These are phyloP conservation scores for Silybum marianum DNA, from an alignment of 129 eudicot species.

Conservation along the genomic window DNA sequence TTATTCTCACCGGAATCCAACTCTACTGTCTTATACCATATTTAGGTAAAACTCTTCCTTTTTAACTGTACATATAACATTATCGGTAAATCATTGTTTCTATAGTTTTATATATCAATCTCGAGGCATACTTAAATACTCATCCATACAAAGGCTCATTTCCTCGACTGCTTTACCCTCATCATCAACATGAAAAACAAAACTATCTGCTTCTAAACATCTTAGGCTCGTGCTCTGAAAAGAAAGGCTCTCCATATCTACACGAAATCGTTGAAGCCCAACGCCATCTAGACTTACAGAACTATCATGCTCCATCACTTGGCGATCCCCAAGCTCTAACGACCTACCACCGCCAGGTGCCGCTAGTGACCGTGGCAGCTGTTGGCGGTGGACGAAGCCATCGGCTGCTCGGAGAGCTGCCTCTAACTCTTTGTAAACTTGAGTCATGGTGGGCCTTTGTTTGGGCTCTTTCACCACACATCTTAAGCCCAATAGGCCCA, in stretches of 20 bases:
- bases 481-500: slow-evolving; percentile 72
- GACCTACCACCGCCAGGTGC: slow-evolving; percentile 4
- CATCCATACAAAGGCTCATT: slow-evolving; percentile 41
- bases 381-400: slow-evolving; percentile 17
- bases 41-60: too few species aligned
- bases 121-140: slow-evolving; percentile 39
- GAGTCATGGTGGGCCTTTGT: slow-evolving; percentile 83
- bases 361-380: neutral
- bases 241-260: slow-evolving; percentile 59
- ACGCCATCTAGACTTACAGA: slow-evolving; percentile 54
- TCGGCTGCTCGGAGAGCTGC: slow-evolving; percentile 52
- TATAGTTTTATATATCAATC: slow-evolving; percentile 24
- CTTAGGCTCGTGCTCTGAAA: slow-evolving; percentile 55
- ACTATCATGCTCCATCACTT: slow-evolving; percentile 36
- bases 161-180: slow-evolving; percentile 28
- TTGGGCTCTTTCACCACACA: slow-evolving; percentile 76
- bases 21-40: too few species aligned
- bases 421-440: slow-evolving; percentile 67
- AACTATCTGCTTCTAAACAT: slow-evolving; percentile 55
- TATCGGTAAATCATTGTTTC: neutral
- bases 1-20: too few species aligned
- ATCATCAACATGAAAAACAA: slow-evolving; percentile 39
- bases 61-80: too few species aligned
- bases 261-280: slow-evolving; percentile 62
- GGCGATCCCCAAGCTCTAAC: slow-evolving; percentile 14